Evolutionary conservation across 768 basidiomycete species (phyloP).

Genomic region (Piloderma croceum): DNA sequence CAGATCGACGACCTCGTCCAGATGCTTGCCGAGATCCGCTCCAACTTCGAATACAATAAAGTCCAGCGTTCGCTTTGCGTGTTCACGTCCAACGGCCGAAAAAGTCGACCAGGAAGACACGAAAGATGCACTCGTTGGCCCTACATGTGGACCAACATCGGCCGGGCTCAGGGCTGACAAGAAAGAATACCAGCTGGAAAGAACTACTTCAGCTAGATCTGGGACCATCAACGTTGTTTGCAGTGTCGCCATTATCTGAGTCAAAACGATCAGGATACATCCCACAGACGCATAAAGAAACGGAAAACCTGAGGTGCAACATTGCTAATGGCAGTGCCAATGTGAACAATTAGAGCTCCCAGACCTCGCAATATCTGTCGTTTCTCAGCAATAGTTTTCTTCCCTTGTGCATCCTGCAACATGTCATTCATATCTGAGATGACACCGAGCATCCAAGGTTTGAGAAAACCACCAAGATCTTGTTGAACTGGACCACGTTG

Average conservation of each 20-base stretch:
- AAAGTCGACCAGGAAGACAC: constrained; percentile 73
- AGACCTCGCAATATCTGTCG: constrained; percentile 74
- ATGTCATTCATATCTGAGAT: constrained; percentile 82
- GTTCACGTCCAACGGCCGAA: constrained; percentile 40
- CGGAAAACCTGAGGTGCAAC: constrained; percentile 80
- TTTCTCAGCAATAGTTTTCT: constrained; percentile 63
- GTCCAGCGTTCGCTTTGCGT: constrained; percentile 56
- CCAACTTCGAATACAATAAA: constrained; percentile 66
- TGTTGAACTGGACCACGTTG: constrained; percentile 22
- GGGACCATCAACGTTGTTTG: constrained; percentile 80
- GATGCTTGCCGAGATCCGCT: constrained; percentile 43
- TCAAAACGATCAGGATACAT: neutral
- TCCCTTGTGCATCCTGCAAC: constrained; percentile 78
- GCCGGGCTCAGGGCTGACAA: constrained; percentile 55
- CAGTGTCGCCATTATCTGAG: constrained; percentile 90
- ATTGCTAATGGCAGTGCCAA: constrained; percentile 66
- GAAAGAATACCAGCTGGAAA: constrained; percentile 78
- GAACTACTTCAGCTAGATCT: constrained; percentile 71
- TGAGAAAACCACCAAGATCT: constrained; percentile 57
- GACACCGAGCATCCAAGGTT: constrained; percentile 75
- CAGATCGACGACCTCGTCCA: constrained; percentile 80
- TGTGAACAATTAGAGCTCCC: constrained; percentile 60
- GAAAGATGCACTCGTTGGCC: constrained; percentile 81
- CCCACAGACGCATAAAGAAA: constrained; percentile 3
- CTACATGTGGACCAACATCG: constrained; percentile 81